These are phyloP conservation scores for Malania oleifera DNA, from an alignment of 164 flowering plant species.

Conservation along the genomic window DNA sequence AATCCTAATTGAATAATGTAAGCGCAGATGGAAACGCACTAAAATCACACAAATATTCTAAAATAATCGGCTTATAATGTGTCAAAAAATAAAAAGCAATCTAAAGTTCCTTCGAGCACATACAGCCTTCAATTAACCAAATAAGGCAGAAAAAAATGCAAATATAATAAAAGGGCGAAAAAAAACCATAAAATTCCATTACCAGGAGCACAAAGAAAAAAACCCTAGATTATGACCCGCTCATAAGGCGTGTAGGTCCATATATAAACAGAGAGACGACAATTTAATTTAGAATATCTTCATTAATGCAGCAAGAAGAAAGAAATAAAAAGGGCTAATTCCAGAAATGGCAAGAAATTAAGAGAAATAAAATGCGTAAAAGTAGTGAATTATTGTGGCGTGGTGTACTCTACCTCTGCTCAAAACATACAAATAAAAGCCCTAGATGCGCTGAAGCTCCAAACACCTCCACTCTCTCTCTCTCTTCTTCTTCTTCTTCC, in stretches of 20 bases:
- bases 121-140: neutral
- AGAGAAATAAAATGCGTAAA: constrained; percentile 3
- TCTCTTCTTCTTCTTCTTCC: neutral
- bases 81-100: neutral
- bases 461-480: neutral
- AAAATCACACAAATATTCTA: neutral
- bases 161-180: constrained; percentile 1
- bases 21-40: neutral
- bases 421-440: constrained; percentile 7
- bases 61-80: neutral
- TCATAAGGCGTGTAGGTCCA: neutral
- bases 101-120: neutral
- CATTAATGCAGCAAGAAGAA: constrained; percentile 18
- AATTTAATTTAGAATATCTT: neutral
- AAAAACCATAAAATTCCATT: constrained; percentile 19
- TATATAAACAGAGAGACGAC: neutral
- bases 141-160: neutral
- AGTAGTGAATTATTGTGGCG: neutral
- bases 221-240: neutral
- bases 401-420: constrained; percentile 12
- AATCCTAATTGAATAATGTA: neutral
- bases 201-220: neutral
- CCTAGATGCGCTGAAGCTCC: constrained; percentile 15
- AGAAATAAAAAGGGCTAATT: constrained; percentile 11
- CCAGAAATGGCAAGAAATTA: constrained; percentile 3